Percentiles rank a stretch among this genome's conserved stretches.
These are phyloP conservation scores for Colletotrichum truncatum DNA, from an alignment of 2,329 filamentous ascomycete genomes.

Conservation along the genomic window DNA sequence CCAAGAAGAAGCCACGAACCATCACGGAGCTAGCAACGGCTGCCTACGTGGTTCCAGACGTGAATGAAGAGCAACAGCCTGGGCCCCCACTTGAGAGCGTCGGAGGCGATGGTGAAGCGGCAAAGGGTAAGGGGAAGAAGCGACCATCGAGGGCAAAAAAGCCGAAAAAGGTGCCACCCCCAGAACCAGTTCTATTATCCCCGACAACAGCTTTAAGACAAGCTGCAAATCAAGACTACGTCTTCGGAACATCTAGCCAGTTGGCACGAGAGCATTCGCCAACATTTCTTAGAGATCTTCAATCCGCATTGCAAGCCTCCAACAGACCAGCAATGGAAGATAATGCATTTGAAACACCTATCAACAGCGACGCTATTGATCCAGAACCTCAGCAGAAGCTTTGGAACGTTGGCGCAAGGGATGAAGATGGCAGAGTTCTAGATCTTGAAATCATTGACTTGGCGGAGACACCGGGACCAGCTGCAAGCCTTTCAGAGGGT, in stretches of 20 bases:
- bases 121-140: constrained; percentile 41
- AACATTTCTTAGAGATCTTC: constrained; percentile 68
- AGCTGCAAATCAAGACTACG: constrained; percentile 75
- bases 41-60: constrained; percentile 62
- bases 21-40: constrained; percentile 83
- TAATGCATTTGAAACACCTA: constrained; percentile 48
- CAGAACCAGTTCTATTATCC: constrained; percentile 68
- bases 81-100: constrained; percentile 31
- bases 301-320: constrained; percentile 68
- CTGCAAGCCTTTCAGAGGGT: constrained; percentile 33
- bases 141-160: constrained; percentile 49
- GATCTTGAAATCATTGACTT: constrained; percentile 71
- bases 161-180: constrained; percentile 40
- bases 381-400: constrained; percentile 53
- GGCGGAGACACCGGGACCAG: constrained; percentile 49
- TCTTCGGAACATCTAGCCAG: constrained; percentile 90
- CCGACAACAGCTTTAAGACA: constrained; percentile 74
- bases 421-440: constrained; percentile 70
- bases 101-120: constrained; percentile 42
- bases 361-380: constrained; percentile 50
- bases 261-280: constrained; percentile 78
- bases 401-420: constrained; percentile 77
- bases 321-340: constrained; percentile 49
- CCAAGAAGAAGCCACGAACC: constrained; percentile 77
- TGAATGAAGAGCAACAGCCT: constrained; percentile 41